Conservation (phyloP, 208 protist species). For the Trichomonas gallinae region DNA sequence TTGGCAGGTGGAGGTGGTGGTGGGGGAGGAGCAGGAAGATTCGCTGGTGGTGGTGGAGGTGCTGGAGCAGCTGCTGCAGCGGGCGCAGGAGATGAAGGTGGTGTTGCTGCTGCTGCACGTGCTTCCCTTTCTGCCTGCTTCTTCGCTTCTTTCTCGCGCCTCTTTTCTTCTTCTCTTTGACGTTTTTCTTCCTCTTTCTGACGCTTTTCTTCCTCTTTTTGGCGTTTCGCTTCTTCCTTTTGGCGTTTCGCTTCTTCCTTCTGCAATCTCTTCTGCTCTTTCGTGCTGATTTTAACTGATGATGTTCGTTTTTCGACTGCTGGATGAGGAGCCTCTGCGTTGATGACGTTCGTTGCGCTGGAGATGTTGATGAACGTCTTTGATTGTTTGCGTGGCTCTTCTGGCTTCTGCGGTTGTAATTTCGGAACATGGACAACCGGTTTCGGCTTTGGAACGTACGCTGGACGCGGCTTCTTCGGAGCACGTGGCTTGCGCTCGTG, state of each 20-base stretch:
- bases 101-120: no score
- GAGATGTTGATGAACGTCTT: not conserved
- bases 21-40: not conserved
- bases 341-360: not conserved
- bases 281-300: not conserved
- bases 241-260: not conserved
- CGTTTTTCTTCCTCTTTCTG: not conserved
- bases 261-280: not conserved
- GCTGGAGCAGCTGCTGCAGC: not conserved
- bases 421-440: not conserved
- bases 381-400: not conserved
- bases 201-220: not conserved
- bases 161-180: not conserved
- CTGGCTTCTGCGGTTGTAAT: not conserved
- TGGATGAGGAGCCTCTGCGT: not conserved
- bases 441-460: not conserved
- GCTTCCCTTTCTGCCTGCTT: not conserved
- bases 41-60: not conserved
- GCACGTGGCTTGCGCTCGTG: not conserved
- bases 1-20: not conserved
- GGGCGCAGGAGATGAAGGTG: not conserved
- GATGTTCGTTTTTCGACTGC: no score
- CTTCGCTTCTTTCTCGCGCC: not conserved
- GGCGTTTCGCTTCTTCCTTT: not conserved
- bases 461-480: not conserved